Evolutionary conservation across 345 rosid species (phyloP).

Genomic region (Bruguiera sexangula): DNA sequence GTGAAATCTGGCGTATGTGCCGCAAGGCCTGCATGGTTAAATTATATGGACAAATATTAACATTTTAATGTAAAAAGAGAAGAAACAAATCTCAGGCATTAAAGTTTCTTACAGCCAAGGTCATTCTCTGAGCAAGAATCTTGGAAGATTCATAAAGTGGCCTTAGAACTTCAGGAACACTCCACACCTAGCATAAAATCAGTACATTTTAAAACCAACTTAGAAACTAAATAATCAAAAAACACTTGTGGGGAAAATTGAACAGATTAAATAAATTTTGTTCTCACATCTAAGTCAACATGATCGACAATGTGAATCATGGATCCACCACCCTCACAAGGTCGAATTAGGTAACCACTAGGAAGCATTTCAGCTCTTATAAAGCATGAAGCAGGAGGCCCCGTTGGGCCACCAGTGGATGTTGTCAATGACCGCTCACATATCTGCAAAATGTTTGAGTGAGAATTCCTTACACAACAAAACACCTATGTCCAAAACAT

Average conservation of each 20-base stretch:
- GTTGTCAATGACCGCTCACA: slow-evolving; percentile 91
- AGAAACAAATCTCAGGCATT: neutral
- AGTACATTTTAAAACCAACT: neutral
- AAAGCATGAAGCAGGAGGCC: slow-evolving; percentile 73
- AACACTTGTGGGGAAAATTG: neutral
- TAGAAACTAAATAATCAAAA: slow-evolving; percentile 1
- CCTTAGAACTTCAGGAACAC: slow-evolving; percentile 93
- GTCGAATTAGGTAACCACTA: slow-evolving; percentile 87
- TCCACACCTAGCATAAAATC: slow-evolving; percentile 52
- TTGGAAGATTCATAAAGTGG: slow-evolving; percentile 93
- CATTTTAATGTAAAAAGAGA: slow-evolving; percentile 2
- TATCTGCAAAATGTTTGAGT: slow-evolving; percentile 43
- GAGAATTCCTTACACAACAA: neutral
- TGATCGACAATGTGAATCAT: slow-evolving; percentile 96
- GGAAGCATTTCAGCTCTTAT: slow-evolving; percentile 90
- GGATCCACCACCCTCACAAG: slow-evolving; percentile 95
- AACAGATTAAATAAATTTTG: neutral
- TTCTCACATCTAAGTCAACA: slow-evolving; percentile 85
- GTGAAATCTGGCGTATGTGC: slow-evolving; percentile 84
- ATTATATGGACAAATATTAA: neutral
- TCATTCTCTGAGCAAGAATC: slow-evolving; percentile 92
- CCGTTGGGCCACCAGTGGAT: slow-evolving; percentile 72
- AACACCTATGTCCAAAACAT: no score
- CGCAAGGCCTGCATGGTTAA: slow-evolving; percentile 59
- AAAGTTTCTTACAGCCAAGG: slow-evolving; percentile 63